Base-by-base conservation (phyloP, 1,284 basidiomycete species). In the Inonotus hispidus region DNA sequence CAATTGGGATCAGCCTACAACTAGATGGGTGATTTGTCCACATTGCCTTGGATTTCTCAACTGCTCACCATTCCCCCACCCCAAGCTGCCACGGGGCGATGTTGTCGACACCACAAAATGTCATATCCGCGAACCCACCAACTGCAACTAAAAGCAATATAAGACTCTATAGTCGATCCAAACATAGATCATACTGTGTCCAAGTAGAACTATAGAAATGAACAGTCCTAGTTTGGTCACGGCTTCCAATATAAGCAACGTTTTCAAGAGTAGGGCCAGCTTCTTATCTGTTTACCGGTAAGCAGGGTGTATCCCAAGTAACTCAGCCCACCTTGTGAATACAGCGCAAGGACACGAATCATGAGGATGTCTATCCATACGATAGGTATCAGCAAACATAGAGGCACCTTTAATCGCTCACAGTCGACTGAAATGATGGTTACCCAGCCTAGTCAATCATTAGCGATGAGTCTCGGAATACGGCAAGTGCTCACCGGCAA, bases 341-440 rank as follows among this genome's bases (percentile, higher is more conserved):
- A 60, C 4, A 60, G 52, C 38, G 58, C 58, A 32, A 60, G 46
- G 27, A 60, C 58, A 6, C 58, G 53, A 39, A 60, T 46, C 39
- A 49, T 41, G 14, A 60, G 58, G 38, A 59, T 43, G 38, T 60
- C 58, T 60, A 19, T 19, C 6, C 1, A 14, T 16, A 14, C 11
- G 8, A 16, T 43, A 14, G 16, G 41, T 43, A 43, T 32, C 4
- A 43, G 14, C 41, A 2, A 16, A 14, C n/a, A 3, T 5, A 43
- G 41, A 16, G 41, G 16, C 1, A 14, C 14, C 6, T 16, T 43
- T 13, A 16, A n/a, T 5, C 3, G 10, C n/a, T 55, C 41, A 41
- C 53, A 55, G n/a, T 55, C 53, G 25, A 55, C 23, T 13, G 35
- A 41, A 45, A 21, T 41, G n/a, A 55, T 21, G 10, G 19, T 55